A percentile compares a stretch with the other conserved stretches of the same genome.
Conservation (phyloP, 345 rosid genomes). For the Hypericum androsaemum region DNA sequence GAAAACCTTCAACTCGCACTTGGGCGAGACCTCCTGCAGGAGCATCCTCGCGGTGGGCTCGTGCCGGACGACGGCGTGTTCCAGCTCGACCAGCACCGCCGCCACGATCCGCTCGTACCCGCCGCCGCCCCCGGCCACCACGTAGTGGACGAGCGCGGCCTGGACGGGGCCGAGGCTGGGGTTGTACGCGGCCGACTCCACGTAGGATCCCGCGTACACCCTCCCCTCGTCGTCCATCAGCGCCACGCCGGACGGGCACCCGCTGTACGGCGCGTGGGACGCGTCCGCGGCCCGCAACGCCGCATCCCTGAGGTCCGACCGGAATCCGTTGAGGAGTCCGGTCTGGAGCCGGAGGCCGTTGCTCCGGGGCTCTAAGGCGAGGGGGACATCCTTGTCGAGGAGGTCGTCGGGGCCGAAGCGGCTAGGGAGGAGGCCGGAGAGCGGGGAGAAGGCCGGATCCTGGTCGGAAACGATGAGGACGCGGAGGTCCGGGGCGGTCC, state of each 20-base stretch:
- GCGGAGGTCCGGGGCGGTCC: constrained; percentile 45
- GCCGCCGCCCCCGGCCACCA: constrained; percentile 54
- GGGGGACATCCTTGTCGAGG: constrained; percentile 46
- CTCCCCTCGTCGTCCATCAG: constrained; percentile 66
- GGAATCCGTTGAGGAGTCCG: constrained; percentile 9
- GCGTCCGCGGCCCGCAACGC: constrained; percentile 71
- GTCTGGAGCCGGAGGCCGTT: constrained; percentile 22
- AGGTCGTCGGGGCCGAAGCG: constrained; percentile 84
- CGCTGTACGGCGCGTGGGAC: constrained; percentile 85
- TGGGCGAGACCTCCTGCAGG: constrained; percentile 50
- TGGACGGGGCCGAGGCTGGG: constrained; percentile 94
- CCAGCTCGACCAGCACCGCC: constrained; percentile 76
- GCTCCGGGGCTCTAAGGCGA: constrained; percentile 53
- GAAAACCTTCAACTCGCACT: constrained; percentile 56
- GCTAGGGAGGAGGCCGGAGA: constrained; percentile 52
- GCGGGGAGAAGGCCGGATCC: constrained; percentile 18
- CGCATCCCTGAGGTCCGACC: constrained; percentile 12
- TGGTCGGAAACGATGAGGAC: constrained; percentile 35
- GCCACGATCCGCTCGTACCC: constrained; percentile 62
- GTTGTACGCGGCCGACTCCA: constrained; percentile 90
- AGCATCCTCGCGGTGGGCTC: constrained; percentile 61
- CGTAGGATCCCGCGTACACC: constrained; percentile 66
- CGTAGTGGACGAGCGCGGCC: constrained; percentile 76
- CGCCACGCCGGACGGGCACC: constrained; percentile 81
- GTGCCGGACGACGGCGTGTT: constrained; percentile 53